phyloP scores from a whole-genome alignment of 495 filamentous ascomycete species.

The Xylaria cubensis region DNA sequence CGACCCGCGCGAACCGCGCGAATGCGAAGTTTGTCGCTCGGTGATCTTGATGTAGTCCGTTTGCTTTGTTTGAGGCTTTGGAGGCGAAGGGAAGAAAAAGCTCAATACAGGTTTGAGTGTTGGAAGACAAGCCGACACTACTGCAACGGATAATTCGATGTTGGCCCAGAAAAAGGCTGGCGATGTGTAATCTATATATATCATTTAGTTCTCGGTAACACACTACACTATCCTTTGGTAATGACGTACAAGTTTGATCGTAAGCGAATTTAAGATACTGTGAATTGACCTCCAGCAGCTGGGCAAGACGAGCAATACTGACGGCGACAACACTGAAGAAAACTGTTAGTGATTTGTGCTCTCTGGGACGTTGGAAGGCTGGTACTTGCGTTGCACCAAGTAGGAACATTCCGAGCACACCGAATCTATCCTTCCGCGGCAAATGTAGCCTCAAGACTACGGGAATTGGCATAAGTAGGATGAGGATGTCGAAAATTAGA shows the following conservation, averaged over 20 bases:
- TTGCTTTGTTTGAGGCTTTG: slow-evolving; percentile 10
- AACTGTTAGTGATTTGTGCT: slow-evolving; percentile 17
- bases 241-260: slow-evolving; percentile 38
- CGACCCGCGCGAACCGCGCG: background rate
- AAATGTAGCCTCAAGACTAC: slow-evolving; percentile 53
- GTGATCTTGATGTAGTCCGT: slow-evolving; percentile 19
- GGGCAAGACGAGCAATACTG: slow-evolving; percentile 31
- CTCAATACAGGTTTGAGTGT: slow-evolving; percentile 37
- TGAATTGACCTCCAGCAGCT: slow-evolving; percentile 28
- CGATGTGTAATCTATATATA: slow-evolving; percentile 30
- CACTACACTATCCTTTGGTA: background rate
- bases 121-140: slow-evolving; percentile 45
- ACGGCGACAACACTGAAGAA: slow-evolving; percentile 30
- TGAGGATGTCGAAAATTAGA: slow-evolving; percentile 46
- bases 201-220: slow-evolving; percentile 2
- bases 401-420: slow-evolving; percentile 55
- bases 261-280: slow-evolving; percentile 33
- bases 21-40: slow-evolving; percentile 8
- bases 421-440: slow-evolving; percentile 51
- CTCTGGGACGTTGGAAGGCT: slow-evolving; percentile 29
- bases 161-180: slow-evolving; percentile 43
- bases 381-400: slow-evolving; percentile 53
- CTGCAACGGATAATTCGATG: slow-evolving; percentile 42
- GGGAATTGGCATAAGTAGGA: slow-evolving; percentile 57
- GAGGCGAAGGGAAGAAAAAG: slow-evolving; percentile 6